These are phyloP conservation scores for Lactarius quietus DNA, from an alignment of 768 basidiomycete genomes.

Conservation along the genomic window DNA sequence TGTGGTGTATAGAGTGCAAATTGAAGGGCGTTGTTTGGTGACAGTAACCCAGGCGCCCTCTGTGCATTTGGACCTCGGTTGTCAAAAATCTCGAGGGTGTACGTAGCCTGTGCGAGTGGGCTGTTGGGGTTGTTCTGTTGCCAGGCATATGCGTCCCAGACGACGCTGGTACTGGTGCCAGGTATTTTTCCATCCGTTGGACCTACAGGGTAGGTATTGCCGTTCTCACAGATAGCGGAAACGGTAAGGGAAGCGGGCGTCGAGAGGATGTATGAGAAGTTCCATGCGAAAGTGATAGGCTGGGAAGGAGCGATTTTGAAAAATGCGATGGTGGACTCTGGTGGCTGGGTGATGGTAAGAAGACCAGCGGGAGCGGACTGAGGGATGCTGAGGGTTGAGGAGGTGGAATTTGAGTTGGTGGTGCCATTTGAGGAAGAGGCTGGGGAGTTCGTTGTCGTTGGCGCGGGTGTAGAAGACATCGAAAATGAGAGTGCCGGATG, in stretches of 20 bases:
- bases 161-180: constrained; percentile 64
- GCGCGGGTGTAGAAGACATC: constrained; percentile 2
- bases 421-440: neutral
- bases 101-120: constrained; percentile 72
- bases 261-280: constrained; percentile 68
- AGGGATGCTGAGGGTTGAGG: constrained; percentile 37
- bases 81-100: constrained; percentile 78
- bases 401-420: neutral
- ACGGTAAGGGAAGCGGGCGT: constrained; percentile 76
- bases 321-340: constrained; percentile 75
- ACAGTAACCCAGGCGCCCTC: constrained; percentile 59
- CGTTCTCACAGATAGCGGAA: constrained; percentile 78
- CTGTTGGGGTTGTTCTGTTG: constrained; percentile 57
- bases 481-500: neutral
- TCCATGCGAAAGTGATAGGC: constrained; percentile 88
- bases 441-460: neutral
- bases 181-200: constrained; percentile 68
- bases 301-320: constrained; percentile 80
- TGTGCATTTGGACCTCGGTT: constrained; percentile 67
- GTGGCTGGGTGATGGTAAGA: constrained; percentile 76
- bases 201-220: constrained; percentile 87
- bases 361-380: constrained; percentile 55
- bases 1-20: constrained; percentile 86
- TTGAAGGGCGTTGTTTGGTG: constrained; percentile 61
- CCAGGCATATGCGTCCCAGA: constrained; percentile 80